Evolutionary conservation across 345 rosid species (phyloP).

Genomic region (Camelina neglecta): DNA sequence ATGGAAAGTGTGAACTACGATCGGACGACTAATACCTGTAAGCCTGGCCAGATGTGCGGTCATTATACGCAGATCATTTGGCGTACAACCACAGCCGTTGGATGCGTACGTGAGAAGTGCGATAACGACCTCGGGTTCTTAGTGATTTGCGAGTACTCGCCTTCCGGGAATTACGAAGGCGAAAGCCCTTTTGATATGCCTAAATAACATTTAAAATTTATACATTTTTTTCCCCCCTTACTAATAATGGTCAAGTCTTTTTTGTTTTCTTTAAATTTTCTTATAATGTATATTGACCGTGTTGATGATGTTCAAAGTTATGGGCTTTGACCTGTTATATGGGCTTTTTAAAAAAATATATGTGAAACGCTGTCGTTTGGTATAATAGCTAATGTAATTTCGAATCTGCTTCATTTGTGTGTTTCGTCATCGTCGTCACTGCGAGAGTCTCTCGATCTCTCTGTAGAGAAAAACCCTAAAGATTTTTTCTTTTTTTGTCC

Average conservation of each 20-base stretch:
- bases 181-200: conserved; percentile 48
- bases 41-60: conserved; percentile 47
- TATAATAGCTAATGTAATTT: not conserved
- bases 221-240: not conserved
- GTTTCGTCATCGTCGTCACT: conserved; percentile 24
- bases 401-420: not conserved
- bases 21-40: conserved; percentile 29
- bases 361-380: conserved; percentile 20
- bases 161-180: conserved; percentile 50
- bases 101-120: conserved; percentile 49
- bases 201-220: not conserved
- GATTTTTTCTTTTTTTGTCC: conserved; percentile 12
- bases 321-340: conserved; percentile 3
- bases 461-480: conserved; percentile 38
- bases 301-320: not conserved
- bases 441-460: not conserved
- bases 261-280: not conserved
- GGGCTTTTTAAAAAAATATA: not conserved
- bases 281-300: conserved; percentile 18
- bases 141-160: conserved; percentile 51
- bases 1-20: conserved; percentile 41
- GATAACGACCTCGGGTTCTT: conserved; percentile 31
- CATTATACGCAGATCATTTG: conserved; percentile 65
- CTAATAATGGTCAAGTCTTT: not conserved
- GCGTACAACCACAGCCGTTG: conserved; percentile 44